Evolutionary conservation across 768 basidiomycete species (phyloP), one percentile per base, ranked within the genome.

Genomic region (Cantharellus cinnabarinus): DNA sequence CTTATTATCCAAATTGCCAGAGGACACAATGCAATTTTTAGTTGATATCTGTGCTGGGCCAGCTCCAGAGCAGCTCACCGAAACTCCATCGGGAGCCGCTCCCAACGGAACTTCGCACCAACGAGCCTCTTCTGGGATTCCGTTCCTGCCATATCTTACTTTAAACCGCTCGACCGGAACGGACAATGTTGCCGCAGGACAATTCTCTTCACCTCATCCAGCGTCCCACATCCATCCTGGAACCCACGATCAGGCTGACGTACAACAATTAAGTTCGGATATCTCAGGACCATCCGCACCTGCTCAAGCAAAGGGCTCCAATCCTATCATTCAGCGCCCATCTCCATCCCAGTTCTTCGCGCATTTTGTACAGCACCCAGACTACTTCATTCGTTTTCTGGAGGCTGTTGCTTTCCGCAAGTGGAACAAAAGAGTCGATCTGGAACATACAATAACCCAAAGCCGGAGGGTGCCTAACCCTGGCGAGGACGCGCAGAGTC

Each of bases 261-360:
- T 15, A 7, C 54, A 56, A n/a, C 58, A 20, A 56, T 10, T 57
- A 10, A n/a, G 14, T n/a, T 62, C 62, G 4, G 59, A 64, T 5
- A 50, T 60, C 0, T 60, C 65, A 14, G 57, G 62, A 2, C 50
- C 65, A 20, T 42, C 64, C 40, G 58, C 63, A 38, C 59, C n/a
- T 41, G 52, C 5, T 50, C 37, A 41, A 52, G 44, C 40, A 4
- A 29, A 29, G 20, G 20, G 20, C 20, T 29, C 3, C 70, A 2
- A 56, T 38, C 59, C 15, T 71, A 71, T 0, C 66, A 73, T 4
- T 79, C 38, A 79, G 65, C 72, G 76, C 0, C 84, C 89, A 0
- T 90, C 89, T 0, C 90, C 93, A 0, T 73, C 82, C 3, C 73
- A 85, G 40, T 98, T 89, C 69, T 98, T 97, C 66, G 83, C 90